These are phyloP conservation scores for Kodamaea derodonti DNA, from an alignment of 1,139 yeast species.

Conservation along the genomic window DNA sequence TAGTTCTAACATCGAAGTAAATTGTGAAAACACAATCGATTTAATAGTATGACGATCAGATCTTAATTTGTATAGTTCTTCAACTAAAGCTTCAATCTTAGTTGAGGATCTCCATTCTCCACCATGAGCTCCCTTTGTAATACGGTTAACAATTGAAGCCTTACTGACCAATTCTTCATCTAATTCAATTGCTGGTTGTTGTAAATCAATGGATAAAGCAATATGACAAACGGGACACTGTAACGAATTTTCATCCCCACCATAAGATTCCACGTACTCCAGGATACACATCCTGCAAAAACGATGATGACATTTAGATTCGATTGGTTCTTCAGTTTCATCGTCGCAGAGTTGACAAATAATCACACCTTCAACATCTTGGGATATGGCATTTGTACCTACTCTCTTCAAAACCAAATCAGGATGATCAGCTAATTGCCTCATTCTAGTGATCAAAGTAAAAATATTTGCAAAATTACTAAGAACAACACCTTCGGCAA, in stretches of 20 bases:
- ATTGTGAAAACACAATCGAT: conserved; percentile 94
- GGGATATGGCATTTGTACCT: conserved; percentile 37
- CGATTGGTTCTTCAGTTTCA: conserved; percentile 96
- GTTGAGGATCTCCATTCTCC: conserved; percentile 91
- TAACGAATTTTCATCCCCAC: conserved; percentile 50
- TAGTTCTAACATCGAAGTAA: conserved; percentile 91
- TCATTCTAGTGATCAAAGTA: conserved; percentile 92
- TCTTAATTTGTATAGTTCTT: conserved; percentile 81
- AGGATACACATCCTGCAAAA: conserved; percentile 89
- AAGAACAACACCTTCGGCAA: conserved; percentile 90
- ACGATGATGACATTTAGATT: conserved; percentile 87
- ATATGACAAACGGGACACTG: conserved; percentile 97
- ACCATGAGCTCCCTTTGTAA: conserved; percentile 67
- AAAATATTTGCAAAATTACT: conserved; percentile 96
- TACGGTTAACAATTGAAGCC: conserved; percentile 84
- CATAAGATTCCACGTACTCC: conserved; percentile 86
- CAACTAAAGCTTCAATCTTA: conserved; percentile 92
- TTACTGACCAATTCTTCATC: conserved; percentile 62
- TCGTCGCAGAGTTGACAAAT: conserved; percentile 95
- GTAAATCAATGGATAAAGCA: conserved; percentile 81
- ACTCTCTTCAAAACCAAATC: conserved; percentile 81
- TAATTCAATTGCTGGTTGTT: conserved; percentile 82
- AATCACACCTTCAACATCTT: conserved; percentile 53
- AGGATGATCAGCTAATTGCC: conserved; percentile 97
- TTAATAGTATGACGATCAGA: conserved; percentile 87